Base-by-base conservation (phyloP, 495 filamentous ascomycete genomes). In the Penicillium odoratum region DNA sequence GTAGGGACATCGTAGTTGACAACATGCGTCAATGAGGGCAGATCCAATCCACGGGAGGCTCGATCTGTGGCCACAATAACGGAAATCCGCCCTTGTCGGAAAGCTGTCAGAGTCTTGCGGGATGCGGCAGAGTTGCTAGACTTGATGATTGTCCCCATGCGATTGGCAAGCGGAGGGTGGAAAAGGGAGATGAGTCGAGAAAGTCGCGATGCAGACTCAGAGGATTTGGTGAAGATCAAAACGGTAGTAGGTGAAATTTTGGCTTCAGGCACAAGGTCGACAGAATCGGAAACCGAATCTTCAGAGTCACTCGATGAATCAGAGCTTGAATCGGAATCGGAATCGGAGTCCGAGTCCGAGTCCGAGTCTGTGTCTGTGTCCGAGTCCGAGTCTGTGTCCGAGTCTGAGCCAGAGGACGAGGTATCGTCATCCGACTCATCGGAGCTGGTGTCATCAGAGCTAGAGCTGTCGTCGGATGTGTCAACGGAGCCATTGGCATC, bases 1-100 rank as follows among this genome's bases (percentile, higher is more conserved):
- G 83, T 81, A 0, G 94, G 95, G 34, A 98, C 78, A 67, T 98
- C 94, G 76, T 98, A 98, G 70, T 97, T 97, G 64, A 98, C 77
- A 10, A 98, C 91, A 61, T 96, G 88, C 26, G 85, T 85, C 26
- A 98, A 78, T 26, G 85, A 81, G 1, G 81, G 81, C 2, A 97
- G 77, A 67, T 98, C 94, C n/a, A 98, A 84, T 65, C 94, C 94
- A 46, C 95, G 89, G 1, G 93, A 88, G 2, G 93, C 92, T 26
- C 93, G 87, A 67, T 98, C 94, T 0, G 94, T 94, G 8, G 93
- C 91, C 38, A 97, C 86, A 9, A 97, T 84, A 42, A 96, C 81
- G 3, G 83, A 84, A 3, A 89, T 73, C 50, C 86, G 86, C 55
- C 82, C 82, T 26, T 77, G 69, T 11, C 79, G 71, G 71, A 92